A percentile compares a stretch with the other conserved stretches of the same genome.
These are phyloP conservation scores for Kluyveromyces sp. DNA, from an alignment of 1,139 yeast species.

Conservation along the genomic window DNA sequence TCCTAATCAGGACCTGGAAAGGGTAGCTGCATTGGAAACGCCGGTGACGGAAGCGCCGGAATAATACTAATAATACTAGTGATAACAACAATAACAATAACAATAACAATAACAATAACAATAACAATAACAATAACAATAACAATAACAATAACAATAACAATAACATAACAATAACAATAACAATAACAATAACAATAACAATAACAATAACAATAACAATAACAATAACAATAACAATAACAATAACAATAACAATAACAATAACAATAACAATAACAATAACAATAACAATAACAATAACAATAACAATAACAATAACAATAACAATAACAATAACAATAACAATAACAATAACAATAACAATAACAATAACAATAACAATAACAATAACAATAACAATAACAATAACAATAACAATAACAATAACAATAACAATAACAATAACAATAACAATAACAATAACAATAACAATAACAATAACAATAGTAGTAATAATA, in stretches of 20 bases:
- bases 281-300: no score
- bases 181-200: no score
- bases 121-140: background rate
- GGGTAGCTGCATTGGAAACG: background rate
- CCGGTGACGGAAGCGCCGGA: no score
- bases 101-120: background rate
- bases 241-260: no score
- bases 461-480: constrained; percentile 13
- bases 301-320: no score
- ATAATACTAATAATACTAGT: no score
- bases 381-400: constrained; percentile 10
- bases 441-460: constrained; percentile 9
- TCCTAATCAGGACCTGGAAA: background rate
- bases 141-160: background rate
- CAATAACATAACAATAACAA: background rate
- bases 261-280: no score
- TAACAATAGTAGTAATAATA: constrained; percentile 4
- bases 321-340: constrained; percentile 6
- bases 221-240: no score
- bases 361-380: constrained; percentile 12
- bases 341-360: constrained; percentile 2
- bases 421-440: constrained; percentile 5
- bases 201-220: no score
- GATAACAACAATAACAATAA: no score
- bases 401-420: constrained; percentile 9